Evolutionary conservation across 164 flowering plant species (phyloP).

Genomic region (Magnolia officinalis): DNA sequence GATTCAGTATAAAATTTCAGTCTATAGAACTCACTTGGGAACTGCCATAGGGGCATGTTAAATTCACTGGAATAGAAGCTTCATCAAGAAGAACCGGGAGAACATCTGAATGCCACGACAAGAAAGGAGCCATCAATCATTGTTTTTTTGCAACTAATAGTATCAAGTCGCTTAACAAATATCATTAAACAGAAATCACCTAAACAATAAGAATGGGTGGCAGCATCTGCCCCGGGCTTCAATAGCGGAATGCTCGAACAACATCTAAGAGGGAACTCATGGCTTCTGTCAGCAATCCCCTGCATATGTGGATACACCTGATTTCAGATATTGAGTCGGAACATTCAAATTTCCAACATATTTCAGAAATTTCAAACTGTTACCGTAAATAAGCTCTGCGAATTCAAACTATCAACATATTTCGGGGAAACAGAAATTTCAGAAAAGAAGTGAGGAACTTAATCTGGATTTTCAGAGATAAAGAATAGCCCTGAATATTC

Average conservation of each 20-base stretch:
- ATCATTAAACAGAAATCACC: conserved; percentile 2
- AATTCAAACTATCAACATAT: not conserved
- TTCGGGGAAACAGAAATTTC: not conserved
- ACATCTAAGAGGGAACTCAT: conserved; percentile 6
- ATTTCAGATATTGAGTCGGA: not conserved
- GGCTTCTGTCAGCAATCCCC: not conserved
- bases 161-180: not conserved
- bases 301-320: conserved; percentile 6
- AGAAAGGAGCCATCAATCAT: not conserved
- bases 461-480: not conserved
- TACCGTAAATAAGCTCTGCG: not conserved
- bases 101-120: conserved; percentile 14
- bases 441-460: not conserved
- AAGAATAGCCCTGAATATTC: not conserved
- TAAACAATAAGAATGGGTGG: conserved; percentile 8
- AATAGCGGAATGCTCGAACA: conserved; percentile 3
- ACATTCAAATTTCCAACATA: too few relatives aligned
- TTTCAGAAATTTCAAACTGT: not conserved
- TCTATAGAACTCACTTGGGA: conserved; percentile 5
- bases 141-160: not conserved
- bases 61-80: conserved; percentile 7
- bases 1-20: not conserved
- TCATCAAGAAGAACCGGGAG: conserved; percentile 11
- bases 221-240: conserved; percentile 1
- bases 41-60: conserved; percentile 10